phyloP scores from a whole-genome alignment of 2,329 filamentous ascomycete species.

The Podosphaera leucotricha region DNA sequence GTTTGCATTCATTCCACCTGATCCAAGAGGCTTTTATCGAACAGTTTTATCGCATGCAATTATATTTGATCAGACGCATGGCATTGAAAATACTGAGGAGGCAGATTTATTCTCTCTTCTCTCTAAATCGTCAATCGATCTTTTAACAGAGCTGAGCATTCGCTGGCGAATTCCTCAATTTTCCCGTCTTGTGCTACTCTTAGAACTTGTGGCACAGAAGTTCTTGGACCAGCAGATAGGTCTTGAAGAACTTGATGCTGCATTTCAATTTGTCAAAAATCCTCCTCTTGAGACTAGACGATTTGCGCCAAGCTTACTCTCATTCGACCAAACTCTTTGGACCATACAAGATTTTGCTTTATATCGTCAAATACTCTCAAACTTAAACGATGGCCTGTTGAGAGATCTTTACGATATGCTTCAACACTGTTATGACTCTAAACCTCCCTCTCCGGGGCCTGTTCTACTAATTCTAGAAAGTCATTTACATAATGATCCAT shows the following conservation, averaged over 20 bases:
- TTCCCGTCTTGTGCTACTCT: conserved; percentile 53
- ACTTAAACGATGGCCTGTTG: conserved; percentile 58
- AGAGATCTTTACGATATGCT: conserved; percentile 75
- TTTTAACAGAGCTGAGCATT: conserved; percentile 63
- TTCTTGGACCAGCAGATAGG: conserved; percentile 65
- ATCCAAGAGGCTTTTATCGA: conserved; percentile 64
- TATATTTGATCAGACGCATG: conserved; percentile 35
- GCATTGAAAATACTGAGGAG: conserved; percentile 23
- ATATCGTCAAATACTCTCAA: conserved; percentile 53
- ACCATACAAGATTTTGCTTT: conserved; percentile 41
- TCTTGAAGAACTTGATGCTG: conserved; percentile 58
- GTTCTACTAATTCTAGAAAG: conserved; percentile 58
- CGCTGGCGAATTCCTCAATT: conserved; percentile 78
- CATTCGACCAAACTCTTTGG: conserved; percentile 38
- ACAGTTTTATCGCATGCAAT: conserved; percentile 60
- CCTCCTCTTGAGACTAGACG: conserved; percentile 38
- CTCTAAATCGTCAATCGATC: conserved; percentile 60
- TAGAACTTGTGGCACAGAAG: conserved; percentile 69
- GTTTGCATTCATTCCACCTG: conserved; percentile 76
- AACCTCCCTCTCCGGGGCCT: conserved; percentile 56
- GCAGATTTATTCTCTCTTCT: conserved; percentile 22
- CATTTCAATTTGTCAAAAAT: conserved; percentile 63
- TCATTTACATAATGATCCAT: conserved; percentile 57
- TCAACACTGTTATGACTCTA: conserved; percentile 72
- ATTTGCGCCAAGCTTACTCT: conserved; percentile 21